Evolutionary conservation across 257 asterid species (phyloP), one percentile per base, ranked within the genome.

Genomic region (Lithospermum erythrorhizon): DNA sequence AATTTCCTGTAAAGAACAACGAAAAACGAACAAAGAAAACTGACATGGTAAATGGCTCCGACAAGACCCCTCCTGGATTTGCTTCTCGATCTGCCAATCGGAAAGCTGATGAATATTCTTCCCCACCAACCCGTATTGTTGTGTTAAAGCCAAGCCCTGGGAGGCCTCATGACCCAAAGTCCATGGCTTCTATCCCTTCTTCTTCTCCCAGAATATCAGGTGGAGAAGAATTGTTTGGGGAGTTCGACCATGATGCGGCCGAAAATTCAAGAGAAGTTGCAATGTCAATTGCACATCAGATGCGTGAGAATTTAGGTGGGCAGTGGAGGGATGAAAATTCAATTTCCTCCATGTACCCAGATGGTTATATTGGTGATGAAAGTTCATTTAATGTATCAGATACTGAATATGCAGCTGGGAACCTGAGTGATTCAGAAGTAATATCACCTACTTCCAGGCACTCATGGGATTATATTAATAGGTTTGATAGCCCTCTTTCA

Each of bases 321-420:
- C 81, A 72, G 68, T 81, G 78, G 24, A 68, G 83, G 72, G 87
- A 89, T 60, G 94, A 83, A 70, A 79, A 82, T 1, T 69, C 74
- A 70, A 68, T 81, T 67, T 81, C 95, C 70, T 88, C 97, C 22
- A 86, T 72, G 70, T 79, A 75, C 66, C 82, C 86, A 61, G 82
- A 89, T 70, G 97, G 96, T 56, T 89, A 87, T 56, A 76, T 72
- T 52, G 95, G 96, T 19, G 96, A 93, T 62, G 97, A 84, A 65
- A 87, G 95, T 77, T 86, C 97, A 10, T 89, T 89, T 76, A 79
- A 81, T 70, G 86, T 74, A 76, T 86, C 98, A 21, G 96, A 88
- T 68, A 79, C 77, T 60, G 89, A 80, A 57, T 85, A 74, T 72
- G 89, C 78, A 17, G 80, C 82, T 58, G 89, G 76, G 21, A 76